Evolutionary conservation across 1,284 basidiomycete genomes (phyloP).

Genomic region (Cryptococcus sp.): DNA sequence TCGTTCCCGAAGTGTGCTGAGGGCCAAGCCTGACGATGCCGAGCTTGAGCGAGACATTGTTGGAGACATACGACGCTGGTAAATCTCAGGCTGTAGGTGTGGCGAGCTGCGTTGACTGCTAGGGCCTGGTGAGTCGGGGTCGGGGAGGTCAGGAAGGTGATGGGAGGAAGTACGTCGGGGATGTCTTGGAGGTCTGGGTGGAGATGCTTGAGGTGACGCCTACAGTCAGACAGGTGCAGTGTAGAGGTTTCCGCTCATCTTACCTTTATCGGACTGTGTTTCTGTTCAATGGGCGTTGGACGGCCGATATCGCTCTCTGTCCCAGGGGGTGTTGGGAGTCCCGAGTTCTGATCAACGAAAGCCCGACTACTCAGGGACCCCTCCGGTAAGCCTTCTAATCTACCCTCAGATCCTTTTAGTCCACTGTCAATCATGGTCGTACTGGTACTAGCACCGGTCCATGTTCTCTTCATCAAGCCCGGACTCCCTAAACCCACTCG

Average conservation of each 20-base stretch:
- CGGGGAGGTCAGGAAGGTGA: background rate
- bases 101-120: background rate
- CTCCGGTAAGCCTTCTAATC: background rate
- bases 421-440: background rate
- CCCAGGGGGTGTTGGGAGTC: conserved; percentile 31
- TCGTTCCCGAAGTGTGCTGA: background rate
- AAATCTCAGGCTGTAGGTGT: background rate
- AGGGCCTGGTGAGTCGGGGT: background rate
- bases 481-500: conserved; percentile 18
- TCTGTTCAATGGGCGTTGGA: background rate
- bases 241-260: no score
- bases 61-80: background rate
- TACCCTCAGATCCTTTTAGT: background rate
- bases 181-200: background rate
- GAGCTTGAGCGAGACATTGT: conserved; percentile 1
- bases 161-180: background rate
- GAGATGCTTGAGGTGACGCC: background rate
- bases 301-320: conserved; percentile 25
- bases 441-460: background rate
- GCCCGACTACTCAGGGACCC: conserved; percentile 3
- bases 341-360: conserved; percentile 19
- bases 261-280: background rate
- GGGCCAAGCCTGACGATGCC: conserved; percentile 4
- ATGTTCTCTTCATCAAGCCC: conserved; percentile 2
- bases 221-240: background rate